phyloP scores from a whole-genome alignment of 495 filamentous ascomycete genomes.

The Neurospora tetrasperma region DNA sequence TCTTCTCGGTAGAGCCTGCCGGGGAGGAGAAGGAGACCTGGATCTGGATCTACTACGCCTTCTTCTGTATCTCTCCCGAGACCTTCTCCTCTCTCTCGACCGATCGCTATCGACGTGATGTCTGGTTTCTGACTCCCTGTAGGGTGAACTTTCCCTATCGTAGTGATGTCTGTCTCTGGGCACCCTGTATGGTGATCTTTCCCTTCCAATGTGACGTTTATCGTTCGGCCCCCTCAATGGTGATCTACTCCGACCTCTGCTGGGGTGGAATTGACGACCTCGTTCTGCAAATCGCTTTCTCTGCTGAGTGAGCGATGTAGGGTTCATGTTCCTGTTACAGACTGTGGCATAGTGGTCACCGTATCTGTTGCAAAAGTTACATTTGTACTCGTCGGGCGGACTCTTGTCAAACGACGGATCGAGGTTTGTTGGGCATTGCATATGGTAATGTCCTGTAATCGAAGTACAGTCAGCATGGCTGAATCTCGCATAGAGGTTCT shows the following conservation, averaged over 20 bases:
- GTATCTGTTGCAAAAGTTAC: slow-evolving; percentile 19
- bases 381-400: slow-evolving; percentile 23
- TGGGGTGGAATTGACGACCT: not conserved
- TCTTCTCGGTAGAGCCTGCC: not conserved
- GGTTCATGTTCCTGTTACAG: slow-evolving; percentile 24
- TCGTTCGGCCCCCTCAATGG: not conserved
- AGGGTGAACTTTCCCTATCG: not conserved
- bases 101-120: not conserved
- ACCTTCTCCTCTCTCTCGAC: not conserved
- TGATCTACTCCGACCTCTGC: not conserved
- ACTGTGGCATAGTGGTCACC: slow-evolving; percentile 25
- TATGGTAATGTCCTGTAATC: slow-evolving; percentile 29
- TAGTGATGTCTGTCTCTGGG: not conserved
- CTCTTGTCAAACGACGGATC: slow-evolving; percentile 24
- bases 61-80: not conserved
- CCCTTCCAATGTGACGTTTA: not conserved
- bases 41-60: not conserved
- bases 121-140: slow-evolving; percentile 3
- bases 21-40: not conserved
- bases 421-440: slow-evolving; percentile 32
- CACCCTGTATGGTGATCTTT: not conserved
- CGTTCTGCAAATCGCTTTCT: not conserved
- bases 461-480: not conserved
- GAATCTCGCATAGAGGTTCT: not conserved
- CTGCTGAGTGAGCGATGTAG: slow-evolving; percentile 18